Evolutionary conservation across 179 eudicot genomes (phyloP), one percentile per base, ranked within the genome.

Genomic region (Beta lomatogona): DNA sequence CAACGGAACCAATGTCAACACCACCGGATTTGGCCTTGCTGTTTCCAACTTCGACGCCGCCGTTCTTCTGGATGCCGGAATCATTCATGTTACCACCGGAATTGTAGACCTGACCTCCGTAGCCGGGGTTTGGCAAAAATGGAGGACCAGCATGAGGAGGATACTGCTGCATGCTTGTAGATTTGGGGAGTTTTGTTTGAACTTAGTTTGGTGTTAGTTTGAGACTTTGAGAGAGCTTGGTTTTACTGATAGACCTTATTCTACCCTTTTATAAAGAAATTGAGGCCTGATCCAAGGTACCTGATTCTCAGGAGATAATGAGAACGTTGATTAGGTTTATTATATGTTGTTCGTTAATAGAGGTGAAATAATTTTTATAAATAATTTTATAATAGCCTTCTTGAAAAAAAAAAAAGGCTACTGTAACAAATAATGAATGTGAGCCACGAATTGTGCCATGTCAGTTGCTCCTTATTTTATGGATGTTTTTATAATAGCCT

Each of bases 71-170:
- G 0, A 8, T 71, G 28, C 84, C 84, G 4, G 81, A 71, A 6
- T 72, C 73, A n/a, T 82, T 82, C 1, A 11, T 0, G 73, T 82
- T 82, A n/a, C 81, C 73, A 0, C 81, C 84, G 3, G 81, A 5
- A 22, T 82, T 82, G 22, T 80, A 22, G 45, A 21, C 45, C 12
- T 73, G 68, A 57, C 63, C 22, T 7, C 22, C 64, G 6, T 5
- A 31, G n/a, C 41, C 18, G 73, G 76, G 79, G 31, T 0, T 16
- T 36, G 41, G 41, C 21, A 31, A 45, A 1, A 6, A 36, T 5
- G 41, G 3, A 1, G 41, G 41, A 36, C 41, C 3, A 1, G 3
- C 41, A 36, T 36, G 41, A 36, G 60, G 57, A 4, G 80, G 52
- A 36, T 16, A 22, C 9, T 36, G 25, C 12, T 53, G 69, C 59